Evolutionary conservation across 345 rosid species (phyloP).

Genomic region (Populus euphratica): DNA sequence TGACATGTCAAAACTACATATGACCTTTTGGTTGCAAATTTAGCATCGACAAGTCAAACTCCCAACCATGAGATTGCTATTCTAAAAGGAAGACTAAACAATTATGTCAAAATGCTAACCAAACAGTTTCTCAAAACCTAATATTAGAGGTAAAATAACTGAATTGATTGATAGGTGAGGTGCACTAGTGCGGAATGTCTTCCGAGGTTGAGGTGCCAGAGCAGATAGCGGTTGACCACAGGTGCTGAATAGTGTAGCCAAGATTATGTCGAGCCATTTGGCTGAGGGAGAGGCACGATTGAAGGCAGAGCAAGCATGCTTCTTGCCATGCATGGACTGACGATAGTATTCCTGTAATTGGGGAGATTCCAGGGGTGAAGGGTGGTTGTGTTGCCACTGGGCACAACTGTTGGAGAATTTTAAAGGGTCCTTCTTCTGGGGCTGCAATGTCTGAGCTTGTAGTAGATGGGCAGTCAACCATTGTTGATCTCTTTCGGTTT

Average conservation of each 20-base stretch:
- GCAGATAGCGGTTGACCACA: conserved; percentile 50
- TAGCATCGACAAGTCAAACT: too few species aligned
- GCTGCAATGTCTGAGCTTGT: conserved; percentile 80
- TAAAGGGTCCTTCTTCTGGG: conserved; percentile 84
- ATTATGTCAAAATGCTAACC: too few species aligned
- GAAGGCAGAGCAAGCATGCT: conserved; percentile 74
- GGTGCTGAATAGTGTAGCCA: conserved; percentile 68
- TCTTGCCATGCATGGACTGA: conserved; percentile 66
- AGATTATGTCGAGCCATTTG: conserved; percentile 58
- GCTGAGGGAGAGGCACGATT: conserved; percentile 34
- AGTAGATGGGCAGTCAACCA: conserved; percentile 51
- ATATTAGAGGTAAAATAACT: too few species aligned
- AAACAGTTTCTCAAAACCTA: too few species aligned
- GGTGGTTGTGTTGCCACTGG: conserved; percentile 81
- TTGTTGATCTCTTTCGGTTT: conserved; percentile 63
- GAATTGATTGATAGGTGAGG: too few species aligned
- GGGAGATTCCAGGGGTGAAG: conserved; percentile 63
- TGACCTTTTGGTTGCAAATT: too few species aligned
- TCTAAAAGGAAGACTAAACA: too few species aligned
- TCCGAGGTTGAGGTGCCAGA: conserved; percentile 66
- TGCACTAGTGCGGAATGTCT: conserved; percentile 69
- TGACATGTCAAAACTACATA: too few species aligned
- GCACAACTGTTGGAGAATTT: conserved; percentile 88
- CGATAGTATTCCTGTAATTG: conserved; percentile 66
- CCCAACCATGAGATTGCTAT: too few species aligned